Base-by-base conservation (phyloP, 2,329 filamentous ascomycete species). In the Hypoxylon sp. region DNA sequence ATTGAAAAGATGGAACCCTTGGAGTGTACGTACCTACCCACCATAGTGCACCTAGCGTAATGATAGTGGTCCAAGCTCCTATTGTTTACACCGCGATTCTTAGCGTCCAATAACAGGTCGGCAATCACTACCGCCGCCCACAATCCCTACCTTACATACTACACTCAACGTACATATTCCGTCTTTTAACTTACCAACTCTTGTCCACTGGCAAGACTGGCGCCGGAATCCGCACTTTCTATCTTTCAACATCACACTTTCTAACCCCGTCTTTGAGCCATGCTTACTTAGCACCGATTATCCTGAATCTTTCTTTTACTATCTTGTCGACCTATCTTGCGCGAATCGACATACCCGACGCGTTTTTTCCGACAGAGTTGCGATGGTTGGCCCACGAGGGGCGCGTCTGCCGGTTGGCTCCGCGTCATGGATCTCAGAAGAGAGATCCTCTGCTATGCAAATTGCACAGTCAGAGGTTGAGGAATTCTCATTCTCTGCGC, bases 401-500 rank as follows among this genome's bases (percentile, higher is more conserved):
- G 72, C 87, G 81, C 88, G 88, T 80, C 79, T 88, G 76, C 86
- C 91, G 76, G 90, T 97, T 73, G 94, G 94, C 79, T 96, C 93
- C 67, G 84, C 89, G 75, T 85, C 90, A 81, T 99, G 96, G 96
- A 89, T 98, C 71, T 84, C 90, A 32, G 90, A 93, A 72, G 96
- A 99, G 83, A 89, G 94, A 74, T 87, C 90, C 46, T 92, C 94
- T 75, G 90, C 93, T 13, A 83, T 89, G 60, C 87, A 92, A 71
- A 90, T 98, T 69, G 87, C 92, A 14, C 86, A 91, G 50, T 88
- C 93, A 61, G 96, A 98, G 79, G 87, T 93, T 60, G 95, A 98
- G 73, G 97, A 99, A 81, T 97, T 98, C 77, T 89, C 92, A 46
- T 98, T 93, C 81, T 93, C 94, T 30, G 94, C 93, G 68, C 89